Base-by-base conservation (phyloP, 345 rosid genomes). In the Mercurialis annua region DNA sequence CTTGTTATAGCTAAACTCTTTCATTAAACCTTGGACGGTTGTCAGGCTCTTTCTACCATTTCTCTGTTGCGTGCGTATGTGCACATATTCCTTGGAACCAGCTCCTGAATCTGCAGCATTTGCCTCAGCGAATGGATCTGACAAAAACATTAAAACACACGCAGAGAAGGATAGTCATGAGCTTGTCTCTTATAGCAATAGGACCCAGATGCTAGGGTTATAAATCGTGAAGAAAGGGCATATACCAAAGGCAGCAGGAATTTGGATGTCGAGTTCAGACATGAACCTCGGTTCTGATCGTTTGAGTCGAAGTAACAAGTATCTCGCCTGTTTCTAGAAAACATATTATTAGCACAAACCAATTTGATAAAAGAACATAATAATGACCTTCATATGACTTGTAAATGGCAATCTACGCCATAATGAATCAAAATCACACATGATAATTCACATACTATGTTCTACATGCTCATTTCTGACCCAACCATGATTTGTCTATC, bases 11-110 rank as follows among this genome's bases (percentile, higher is more conserved):
- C 91, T 84, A 61, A 84, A 87, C 62, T 87, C 87, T 74, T 87
- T 86, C 81, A 84, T 87, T 75, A 90, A 77, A 36, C 93, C 96
- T 77, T 87, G 93, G 65, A 90, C 91, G 18, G 91, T 87, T 48
- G 94, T 87, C 87, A 83, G 76, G 81, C 93, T 87, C 74, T 87
- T 86, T 79, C 92, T 80, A 78, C 96, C 96, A 76, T 90, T 90
- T 42, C 92, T 68, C 71, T 87, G 91, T 73, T 90, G 93, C 59
- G 86, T 48, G 68, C 97, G 93, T 26, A 86, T 84, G 43, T 87
- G 93, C 67, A 87, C 93, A 75, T 86, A 84, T 69, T 87, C 93
- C 69, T 86, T 87, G 49, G 85, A 42, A 43, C 90, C 92, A 17
- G 88, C 88, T 62, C 91, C 86, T 1, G 91, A 84, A 85, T 87